Evolutionary conservation across 768 basidiomycete species (phyloP).

Genomic region (Ramaria sp.): DNA sequence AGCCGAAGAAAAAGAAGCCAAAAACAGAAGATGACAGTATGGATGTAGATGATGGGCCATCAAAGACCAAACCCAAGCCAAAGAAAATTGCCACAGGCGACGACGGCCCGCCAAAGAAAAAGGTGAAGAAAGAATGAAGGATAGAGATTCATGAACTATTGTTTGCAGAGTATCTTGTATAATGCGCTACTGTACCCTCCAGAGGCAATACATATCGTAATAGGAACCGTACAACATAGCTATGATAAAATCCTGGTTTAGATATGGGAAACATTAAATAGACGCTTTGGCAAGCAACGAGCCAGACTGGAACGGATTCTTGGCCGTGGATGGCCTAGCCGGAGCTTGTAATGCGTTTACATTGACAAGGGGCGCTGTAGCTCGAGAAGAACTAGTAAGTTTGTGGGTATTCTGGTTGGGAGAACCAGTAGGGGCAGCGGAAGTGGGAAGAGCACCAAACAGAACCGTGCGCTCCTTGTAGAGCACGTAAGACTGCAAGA

Average conservation of each 20-base stretch:
- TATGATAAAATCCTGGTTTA: background rate
- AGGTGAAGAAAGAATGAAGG: slow-evolving; percentile 40
- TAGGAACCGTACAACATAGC: background rate
- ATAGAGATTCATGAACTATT: background rate
- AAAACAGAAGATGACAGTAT: slow-evolving; percentile 35
- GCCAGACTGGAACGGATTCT: slow-evolving; percentile 55
- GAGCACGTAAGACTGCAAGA: slow-evolving; percentile 63
- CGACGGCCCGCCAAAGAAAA: slow-evolving; percentile 63
- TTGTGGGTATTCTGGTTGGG: slow-evolving; percentile 17
- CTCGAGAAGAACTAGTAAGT: slow-evolving; percentile 24
- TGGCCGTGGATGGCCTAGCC: background rate
- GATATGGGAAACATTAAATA: slow-evolving; percentile 8
- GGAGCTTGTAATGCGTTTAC: slow-evolving; percentile 20
- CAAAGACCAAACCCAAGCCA: slow-evolving; percentile 32
- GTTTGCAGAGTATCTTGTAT: background rate
- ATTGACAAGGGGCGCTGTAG: slow-evolving; percentile 33
- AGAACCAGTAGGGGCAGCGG: slow-evolving; percentile 13
- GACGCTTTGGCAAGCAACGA: slow-evolving; percentile 53
- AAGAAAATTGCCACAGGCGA: slow-evolving; percentile 23
- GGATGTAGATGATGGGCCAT: slow-evolving; percentile 32
- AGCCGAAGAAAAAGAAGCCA: slow-evolving; percentile 28
- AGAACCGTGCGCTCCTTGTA: slow-evolving; percentile 70
- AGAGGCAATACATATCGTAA: background rate
- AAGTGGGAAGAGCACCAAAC: slow-evolving; percentile 28
- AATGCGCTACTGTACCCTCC: background rate